Evolutionary conservation across 225 moss, liverwort and hornwort genomes (phyloP).

Genomic region (Physcomitrellopsis africana): DNA sequence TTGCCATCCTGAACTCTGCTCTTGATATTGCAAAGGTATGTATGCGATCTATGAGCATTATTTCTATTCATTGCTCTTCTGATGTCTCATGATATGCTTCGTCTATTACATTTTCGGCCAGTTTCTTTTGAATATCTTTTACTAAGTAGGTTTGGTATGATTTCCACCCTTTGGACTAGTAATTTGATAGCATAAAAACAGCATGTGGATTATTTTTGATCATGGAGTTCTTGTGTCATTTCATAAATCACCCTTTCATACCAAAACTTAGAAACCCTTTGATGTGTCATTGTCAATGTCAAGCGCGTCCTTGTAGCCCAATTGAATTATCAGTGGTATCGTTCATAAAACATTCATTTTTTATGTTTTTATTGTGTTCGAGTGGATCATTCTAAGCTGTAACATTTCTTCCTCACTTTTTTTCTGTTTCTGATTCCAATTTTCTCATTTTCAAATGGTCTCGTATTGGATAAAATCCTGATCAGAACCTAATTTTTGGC

Average conservation of each 20-base stretch:
- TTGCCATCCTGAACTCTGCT: conserved; percentile 63
- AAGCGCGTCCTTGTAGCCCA: too few relatives aligned
- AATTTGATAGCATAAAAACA: neutral
- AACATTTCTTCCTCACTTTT: too few relatives aligned
- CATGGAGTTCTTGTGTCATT: too few relatives aligned
- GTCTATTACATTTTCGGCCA: neutral
- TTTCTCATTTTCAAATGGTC: conserved; percentile 6
- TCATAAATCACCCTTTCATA: too few relatives aligned
- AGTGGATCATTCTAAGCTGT: too few relatives aligned
- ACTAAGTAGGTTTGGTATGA: neutral
- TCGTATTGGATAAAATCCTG: neutral
- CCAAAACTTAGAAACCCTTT: too few relatives aligned
- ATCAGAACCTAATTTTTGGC: neutral
- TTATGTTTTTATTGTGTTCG: too few relatives aligned
- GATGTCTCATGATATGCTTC: neutral
- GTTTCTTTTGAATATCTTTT: neutral
- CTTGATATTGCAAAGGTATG: conserved; percentile 73
- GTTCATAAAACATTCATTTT: too few relatives aligned
- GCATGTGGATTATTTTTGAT: too few relatives aligned
- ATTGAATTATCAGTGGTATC: too few relatives aligned
- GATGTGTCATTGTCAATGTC: too few relatives aligned
- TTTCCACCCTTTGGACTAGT: neutral
- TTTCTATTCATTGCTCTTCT: neutral
- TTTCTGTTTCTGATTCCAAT: too few relatives aligned
- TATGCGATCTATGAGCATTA: neutral